Conservation (phyloP, 1,139 yeast genomes). For the Magnusiomyces sp. region DNA sequence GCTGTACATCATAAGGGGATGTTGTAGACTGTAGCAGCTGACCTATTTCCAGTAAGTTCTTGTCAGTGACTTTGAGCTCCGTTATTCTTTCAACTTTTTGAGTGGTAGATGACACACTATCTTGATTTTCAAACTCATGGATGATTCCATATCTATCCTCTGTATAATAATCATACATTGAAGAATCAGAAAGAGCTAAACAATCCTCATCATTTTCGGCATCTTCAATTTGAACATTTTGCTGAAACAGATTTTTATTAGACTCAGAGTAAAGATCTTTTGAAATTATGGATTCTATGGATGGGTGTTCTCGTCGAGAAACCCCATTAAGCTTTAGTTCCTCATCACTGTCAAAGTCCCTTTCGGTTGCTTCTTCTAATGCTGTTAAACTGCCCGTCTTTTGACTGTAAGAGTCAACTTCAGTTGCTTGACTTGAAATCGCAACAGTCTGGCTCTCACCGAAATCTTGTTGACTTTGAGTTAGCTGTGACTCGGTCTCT, state of each 20-base stretch:
- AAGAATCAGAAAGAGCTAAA: not conserved
- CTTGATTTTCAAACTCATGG: too few species aligned
- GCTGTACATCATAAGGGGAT: constrained; percentile 7
- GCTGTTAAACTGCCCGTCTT: too few species aligned
- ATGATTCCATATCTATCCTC: too few species aligned
- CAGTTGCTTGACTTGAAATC: too few species aligned
- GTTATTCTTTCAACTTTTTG: too few species aligned
- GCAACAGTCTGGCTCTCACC: too few species aligned
- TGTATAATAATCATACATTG: too few species aligned
- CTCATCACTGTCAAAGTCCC: not conserved
- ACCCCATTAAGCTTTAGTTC: constrained; percentile 2
- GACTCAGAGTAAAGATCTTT: not conserved
- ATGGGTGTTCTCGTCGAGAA: not conserved
- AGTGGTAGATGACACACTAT: too few species aligned
- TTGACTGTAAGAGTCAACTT: too few species aligned
- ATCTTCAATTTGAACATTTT: too few species aligned
- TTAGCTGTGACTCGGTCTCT: too few species aligned
- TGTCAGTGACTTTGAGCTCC: not conserved
- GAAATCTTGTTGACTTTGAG: too few species aligned
- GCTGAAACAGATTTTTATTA: not conserved
- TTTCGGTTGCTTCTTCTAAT: not conserved
- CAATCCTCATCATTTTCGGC: not conserved
- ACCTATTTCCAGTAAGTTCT: constrained; percentile 6
- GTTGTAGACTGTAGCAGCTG: constrained; percentile 12
- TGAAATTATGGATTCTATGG: not conserved